These are phyloP conservation scores for Verticillium zaregamsianum DNA, from an alignment of 2,329 filamentous ascomycete genomes.

Conservation along the genomic window DNA sequence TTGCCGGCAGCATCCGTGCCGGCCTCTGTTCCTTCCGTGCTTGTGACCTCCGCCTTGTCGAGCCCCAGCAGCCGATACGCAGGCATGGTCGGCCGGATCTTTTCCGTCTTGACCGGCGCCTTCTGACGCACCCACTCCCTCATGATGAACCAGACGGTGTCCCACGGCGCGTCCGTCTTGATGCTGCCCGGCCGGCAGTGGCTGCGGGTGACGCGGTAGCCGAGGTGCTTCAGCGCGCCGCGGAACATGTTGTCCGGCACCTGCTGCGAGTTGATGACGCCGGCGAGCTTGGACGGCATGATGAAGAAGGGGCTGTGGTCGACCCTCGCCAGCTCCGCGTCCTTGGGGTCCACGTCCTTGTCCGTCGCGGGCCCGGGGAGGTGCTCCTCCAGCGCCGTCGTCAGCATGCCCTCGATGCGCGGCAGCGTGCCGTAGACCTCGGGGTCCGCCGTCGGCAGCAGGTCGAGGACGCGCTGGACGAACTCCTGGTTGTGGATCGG, in stretches of 20 bases:
- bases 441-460: conserved; percentile 62
- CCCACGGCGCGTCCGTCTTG: conserved; percentile 92
- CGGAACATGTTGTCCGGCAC: conserved; percentile 75
- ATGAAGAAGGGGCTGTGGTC: conserved; percentile 87
- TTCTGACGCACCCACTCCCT: conserved; percentile 85
- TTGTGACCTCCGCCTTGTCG: conserved; percentile 21
- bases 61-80: conserved; percentile 65
- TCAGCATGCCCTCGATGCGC: conserved; percentile 87
- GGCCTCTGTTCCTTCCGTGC: no score
- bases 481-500: conserved; percentile 82
- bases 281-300: conserved; percentile 68
- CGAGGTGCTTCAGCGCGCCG: conserved; percentile 75
- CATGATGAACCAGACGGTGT: conserved; percentile 87
- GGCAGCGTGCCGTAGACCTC: conserved; percentile 74
- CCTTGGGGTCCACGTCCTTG: conserved; percentile 31
- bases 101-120: conserved; percentile 68
- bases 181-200: conserved; percentile 88
- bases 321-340: conserved; percentile 53
- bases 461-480: conserved; percentile 71
- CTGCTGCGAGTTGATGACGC: conserved; percentile 72
- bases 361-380: conserved; percentile 31
- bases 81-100: conserved; percentile 64
- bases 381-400: conserved; percentile 77
- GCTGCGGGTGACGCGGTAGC: conserved; percentile 78
- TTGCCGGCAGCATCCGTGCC: neutral